phyloP scores from a whole-genome alignment of 176 grass and related monocot species.

The Avena insularis region DNA sequence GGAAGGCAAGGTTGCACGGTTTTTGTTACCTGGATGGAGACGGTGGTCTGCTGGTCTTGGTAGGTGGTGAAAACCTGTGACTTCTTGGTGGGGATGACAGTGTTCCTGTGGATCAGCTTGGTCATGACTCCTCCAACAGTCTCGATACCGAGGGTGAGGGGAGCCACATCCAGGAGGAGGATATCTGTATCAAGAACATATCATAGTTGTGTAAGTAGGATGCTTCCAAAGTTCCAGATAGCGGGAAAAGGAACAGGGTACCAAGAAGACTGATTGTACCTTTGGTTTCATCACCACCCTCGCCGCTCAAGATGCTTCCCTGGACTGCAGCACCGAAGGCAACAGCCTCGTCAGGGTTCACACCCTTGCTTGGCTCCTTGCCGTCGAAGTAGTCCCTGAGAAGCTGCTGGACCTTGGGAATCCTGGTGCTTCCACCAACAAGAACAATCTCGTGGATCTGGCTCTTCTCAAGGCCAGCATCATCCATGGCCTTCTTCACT shows the following conservation, averaged over 20 bases:
- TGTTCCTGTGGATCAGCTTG: conserved; percentile 78
- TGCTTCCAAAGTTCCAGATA: not conserved
- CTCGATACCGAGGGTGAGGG: conserved; percentile 65
- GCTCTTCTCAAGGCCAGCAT: conserved; percentile 69
- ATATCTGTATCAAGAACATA: conserved; percentile 54
- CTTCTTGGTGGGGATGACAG: conserved; percentile 75
- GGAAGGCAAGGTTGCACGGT: not conserved
- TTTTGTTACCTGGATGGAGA: conserved; percentile 66
- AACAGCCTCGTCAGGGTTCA: conserved; percentile 77
- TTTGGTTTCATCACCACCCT: conserved; percentile 72
- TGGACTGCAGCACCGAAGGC: conserved; percentile 70
- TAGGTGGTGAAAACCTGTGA: conserved; percentile 80
- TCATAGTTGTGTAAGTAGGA: conserved; percentile 15
- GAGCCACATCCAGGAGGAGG: conserved; percentile 72
- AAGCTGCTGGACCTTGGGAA: conserved; percentile 79
- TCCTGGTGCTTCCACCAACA: conserved; percentile 77
- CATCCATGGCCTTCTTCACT: conserved; percentile 79
- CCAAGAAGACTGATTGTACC: conserved; percentile 20
- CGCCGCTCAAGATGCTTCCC: conserved; percentile 80
- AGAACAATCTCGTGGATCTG: conserved; percentile 88
- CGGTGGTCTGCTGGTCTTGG: conserved; percentile 75
- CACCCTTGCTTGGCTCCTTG: conserved; percentile 74
- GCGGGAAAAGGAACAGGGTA: not conserved
- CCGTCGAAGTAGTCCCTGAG: conserved; percentile 73
- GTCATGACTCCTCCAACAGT: conserved; percentile 79